Evolutionary conservation across 768 basidiomycete species (phyloP).

Genomic region (Termitomyces sp.): DNA sequence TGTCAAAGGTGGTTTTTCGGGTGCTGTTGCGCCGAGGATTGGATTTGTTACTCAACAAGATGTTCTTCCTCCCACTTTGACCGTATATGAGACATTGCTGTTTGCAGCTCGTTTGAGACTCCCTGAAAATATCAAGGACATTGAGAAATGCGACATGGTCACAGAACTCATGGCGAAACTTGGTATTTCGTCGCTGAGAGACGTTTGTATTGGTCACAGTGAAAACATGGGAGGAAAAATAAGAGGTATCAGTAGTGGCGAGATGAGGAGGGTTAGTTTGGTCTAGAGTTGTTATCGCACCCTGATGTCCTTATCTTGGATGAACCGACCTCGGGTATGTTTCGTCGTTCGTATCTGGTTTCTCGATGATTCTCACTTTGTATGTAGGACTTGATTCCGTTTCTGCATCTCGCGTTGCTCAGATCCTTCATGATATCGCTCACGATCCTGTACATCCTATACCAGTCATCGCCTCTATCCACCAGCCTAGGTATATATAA

Average conservation of each 20-base stretch:
- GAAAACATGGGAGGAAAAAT: conserved; percentile 57
- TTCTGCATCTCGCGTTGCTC: conserved; percentile 76
- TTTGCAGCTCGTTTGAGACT: conserved; percentile 85
- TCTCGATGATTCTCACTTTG: neutral
- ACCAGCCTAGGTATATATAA: conserved; percentile 79
- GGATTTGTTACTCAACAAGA: conserved; percentile 90
- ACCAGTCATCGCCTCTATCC: conserved; percentile 81
- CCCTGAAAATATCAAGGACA: conserved; percentile 60
- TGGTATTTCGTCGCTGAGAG: conserved; percentile 62
- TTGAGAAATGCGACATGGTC: conserved; percentile 64
- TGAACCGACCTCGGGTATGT: conserved; percentile 66
- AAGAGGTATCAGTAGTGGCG: conserved; percentile 87
- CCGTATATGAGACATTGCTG: conserved; percentile 74
- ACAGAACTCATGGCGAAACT: conserved; percentile 69
- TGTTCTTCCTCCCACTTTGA: conserved; percentile 72
- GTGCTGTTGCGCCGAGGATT: conserved; percentile 41
- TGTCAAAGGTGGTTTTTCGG: conserved; percentile 18
- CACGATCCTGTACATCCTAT: conserved; percentile 63
- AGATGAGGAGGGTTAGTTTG: conserved; percentile 86
- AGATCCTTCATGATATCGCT: conserved; percentile 70
- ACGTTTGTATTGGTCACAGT: conserved; percentile 60
- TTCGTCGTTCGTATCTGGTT: neutral
- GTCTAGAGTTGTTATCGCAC: conserved; percentile 77
- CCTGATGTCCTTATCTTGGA: conserved; percentile 86
- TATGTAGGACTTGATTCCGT: conserved; percentile 74